Evolutionary conservation across 257 asterid genomes (phyloP).

Genomic region (Pogostemon cablin): DNA sequence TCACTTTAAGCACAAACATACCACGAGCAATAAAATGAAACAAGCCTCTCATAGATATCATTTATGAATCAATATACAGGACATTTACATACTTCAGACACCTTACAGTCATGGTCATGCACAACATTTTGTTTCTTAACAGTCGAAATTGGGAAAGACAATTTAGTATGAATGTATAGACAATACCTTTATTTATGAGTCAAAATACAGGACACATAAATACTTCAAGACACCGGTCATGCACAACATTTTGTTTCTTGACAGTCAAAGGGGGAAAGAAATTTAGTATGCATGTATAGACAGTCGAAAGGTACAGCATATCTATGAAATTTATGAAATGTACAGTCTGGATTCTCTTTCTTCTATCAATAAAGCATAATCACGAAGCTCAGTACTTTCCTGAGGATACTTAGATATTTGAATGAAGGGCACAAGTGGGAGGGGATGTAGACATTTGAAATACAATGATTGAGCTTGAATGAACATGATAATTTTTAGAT

Average conservation of each 20-base stretch:
- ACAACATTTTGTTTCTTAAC: neutral
- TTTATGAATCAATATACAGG: constrained; percentile 1
- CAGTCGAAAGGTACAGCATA: neutral
- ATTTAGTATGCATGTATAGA: neutral
- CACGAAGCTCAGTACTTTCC: neutral
- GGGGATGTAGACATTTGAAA: neutral
- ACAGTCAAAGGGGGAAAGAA: too few relatives aligned
- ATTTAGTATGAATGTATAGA: too few relatives aligned
- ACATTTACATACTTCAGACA: neutral
- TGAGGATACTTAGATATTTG: neutral
- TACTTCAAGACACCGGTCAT: too few relatives aligned
- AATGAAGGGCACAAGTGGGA: constrained; percentile 10
- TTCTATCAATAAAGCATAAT: neutral
- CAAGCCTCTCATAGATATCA: neutral
- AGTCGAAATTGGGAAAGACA: too few relatives aligned
- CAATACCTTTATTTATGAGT: too few relatives aligned
- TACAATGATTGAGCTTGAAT: constrained; percentile 2
- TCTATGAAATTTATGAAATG: neutral
- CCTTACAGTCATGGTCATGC: neutral
- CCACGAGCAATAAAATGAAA: neutral
- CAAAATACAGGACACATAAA: too few relatives aligned
- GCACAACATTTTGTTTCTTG: too few relatives aligned
- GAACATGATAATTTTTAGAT: constrained; percentile 2
- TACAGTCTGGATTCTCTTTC: neutral
- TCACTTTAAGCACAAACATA: neutral